Base-by-base conservation (phyloP, 352 stramenopile species). In the Phytophthora fragariae region DNA sequence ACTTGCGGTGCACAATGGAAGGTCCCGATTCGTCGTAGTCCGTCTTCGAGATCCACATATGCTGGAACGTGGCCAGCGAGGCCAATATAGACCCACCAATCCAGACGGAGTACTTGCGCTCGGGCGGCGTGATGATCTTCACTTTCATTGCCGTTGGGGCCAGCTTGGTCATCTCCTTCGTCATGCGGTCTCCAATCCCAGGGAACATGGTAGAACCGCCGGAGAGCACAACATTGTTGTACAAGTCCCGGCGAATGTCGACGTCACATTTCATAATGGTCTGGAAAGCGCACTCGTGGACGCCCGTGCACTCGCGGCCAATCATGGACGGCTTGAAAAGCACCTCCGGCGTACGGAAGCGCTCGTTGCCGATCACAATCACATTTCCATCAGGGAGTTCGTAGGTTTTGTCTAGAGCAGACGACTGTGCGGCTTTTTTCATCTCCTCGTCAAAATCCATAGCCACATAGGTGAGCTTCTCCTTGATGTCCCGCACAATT, bases 21-120 rank as follows among this genome's bases (percentile, higher is more conserved):
- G 97, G 95, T 27, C 97, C 98, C 67, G 90, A 96, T 56, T 99
- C 97, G 62, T 99, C 97, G 83, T 99, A 99, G 77, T 99, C 97
- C 49, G 92, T 84, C 89, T 99, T 99, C 31, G 91, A 97, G 81
- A 99, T 99, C 96, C 97, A 99, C 95, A 99, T 99, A 70, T 98
- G 92, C 81, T 99, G 94, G 95, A 99, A 99, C 56, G 97, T 99
- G 56, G 95, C 97, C n/a, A 99, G 85, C 75, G 94, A 98, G 19
- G 97, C 86, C 46, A 99, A 79, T 73, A 99, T 99, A 65, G 93
- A 98, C 68, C 97, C 97, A 84, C 97, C 97, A 81, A 99, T 99
- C 97, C 97, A 99, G 19, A 98, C 95, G 39, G 93, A 98, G 87
- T 99, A 99, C 85, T 98, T 97, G 59, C 93, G 88, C 82, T 97